Evolutionary conservation across 768 basidiomycete species (phyloP), one percentile per base, ranked within the genome.

Genomic region (Hypsizygus marmoreus): DNA sequence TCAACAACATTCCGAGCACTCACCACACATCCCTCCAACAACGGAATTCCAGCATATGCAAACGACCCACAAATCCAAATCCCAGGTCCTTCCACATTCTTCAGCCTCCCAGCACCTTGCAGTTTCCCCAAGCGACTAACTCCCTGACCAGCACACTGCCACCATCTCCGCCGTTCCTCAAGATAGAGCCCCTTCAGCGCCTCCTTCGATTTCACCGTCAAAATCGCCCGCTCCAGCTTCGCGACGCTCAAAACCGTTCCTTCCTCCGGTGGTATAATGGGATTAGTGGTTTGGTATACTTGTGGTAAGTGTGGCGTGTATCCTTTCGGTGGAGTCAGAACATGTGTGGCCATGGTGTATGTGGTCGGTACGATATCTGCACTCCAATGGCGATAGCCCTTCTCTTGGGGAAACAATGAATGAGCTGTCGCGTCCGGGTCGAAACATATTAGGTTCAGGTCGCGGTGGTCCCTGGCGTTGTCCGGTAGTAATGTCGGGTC

Each of bases 21-120:
- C 14, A 76, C 76, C 10, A 89, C 88, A 61, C 89, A 91, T 2
- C 87, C 88, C 57, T 92, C 90, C 37, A 91, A 65, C 43, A 92
- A 61, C 7, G 88, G 89, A 36, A 91, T 87, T 0, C 90, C 88
- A 13, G 74, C 66, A 56, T 80, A 76, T 11, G 81, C 84, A 61
- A 84, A 91, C 13, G 81, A 77, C 1, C 88, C 88, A 47, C 79
- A 82, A n/a, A 89, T 68, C 80, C 85, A 86, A 6, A 90, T 62
- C 1, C 81, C 80, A 1, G 80, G 70, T 14, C 57, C 61, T 33
- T 53, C 47, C 16, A 58, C 55, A 19, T 64, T 60, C 12, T 49
- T 54, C 11, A 62, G 49, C 30, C 65, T 59, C 28, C 71, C 73
- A 10, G 69, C 75, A 10, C 83, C 84, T 53, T 85, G 83, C 35